Conservation (phyloP, 2,329 filamentous ascomycete species). For the Sporothrix mexicana region DNA sequence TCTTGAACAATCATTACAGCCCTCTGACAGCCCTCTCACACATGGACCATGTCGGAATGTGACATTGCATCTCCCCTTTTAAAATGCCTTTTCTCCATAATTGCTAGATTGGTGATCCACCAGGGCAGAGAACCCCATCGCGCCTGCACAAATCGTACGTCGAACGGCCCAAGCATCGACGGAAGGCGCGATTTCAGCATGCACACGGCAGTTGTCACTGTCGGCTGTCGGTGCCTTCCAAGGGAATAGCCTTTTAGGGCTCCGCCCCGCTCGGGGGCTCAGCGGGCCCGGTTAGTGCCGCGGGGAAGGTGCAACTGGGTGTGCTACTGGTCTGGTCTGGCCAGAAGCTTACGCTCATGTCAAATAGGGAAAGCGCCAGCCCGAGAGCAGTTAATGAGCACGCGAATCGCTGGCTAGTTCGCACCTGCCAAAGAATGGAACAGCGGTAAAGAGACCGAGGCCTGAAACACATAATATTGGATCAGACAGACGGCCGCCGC, state of each 20-base stretch:
- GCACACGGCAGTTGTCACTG: background rate
- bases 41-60: conserved; percentile 9
- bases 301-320: conserved; percentile 14
- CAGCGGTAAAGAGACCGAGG: background rate
- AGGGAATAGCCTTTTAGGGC: background rate
- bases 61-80: conserved; percentile 15
- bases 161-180: background rate
- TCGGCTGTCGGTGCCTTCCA: background rate
- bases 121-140: background rate
- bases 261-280: conserved; percentile 9
- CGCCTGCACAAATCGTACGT: background rate
- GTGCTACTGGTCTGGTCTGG: background rate
- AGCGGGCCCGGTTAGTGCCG: conserved; percentile 15
- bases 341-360: background rate
- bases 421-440: background rate
- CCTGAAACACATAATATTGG: background rate
- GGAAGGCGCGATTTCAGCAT: conserved; percentile 10
- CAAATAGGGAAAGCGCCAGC: conserved; percentile 16
- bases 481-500: background rate
- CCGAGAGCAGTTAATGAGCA: background rate
- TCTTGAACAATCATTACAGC: background rate
- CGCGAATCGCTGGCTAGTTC: background rate
- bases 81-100: background rate
- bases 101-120: background rate
- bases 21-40: background rate